Conservation (phyloP, 2,329 filamentous ascomycete genomes). For the Huntiella moniliformis region DNA sequence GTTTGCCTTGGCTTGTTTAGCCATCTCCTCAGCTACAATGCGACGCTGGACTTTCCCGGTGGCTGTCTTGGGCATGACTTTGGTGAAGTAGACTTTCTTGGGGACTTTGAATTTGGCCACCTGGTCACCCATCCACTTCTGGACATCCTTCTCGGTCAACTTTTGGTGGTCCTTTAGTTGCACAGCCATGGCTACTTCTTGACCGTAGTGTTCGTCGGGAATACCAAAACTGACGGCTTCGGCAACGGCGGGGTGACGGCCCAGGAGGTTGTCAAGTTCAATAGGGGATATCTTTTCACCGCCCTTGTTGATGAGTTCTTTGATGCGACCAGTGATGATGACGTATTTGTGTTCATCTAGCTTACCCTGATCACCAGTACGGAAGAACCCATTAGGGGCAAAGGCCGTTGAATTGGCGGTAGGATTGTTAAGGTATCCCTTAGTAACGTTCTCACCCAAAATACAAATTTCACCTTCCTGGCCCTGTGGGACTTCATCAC, state of each 20-base stretch:
- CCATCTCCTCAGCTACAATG: conserved; percentile 73
- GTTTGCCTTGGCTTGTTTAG: conserved; percentile 43
- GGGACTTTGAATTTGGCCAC: conserved; percentile 73
- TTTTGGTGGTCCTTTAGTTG: conserved; percentile 49
- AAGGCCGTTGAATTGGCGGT: conserved; percentile 58
- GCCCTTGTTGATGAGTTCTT: conserved; percentile 81
- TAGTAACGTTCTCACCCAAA: conserved; percentile 63
- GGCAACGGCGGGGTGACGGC: conserved; percentile 50
- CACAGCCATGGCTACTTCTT: conserved; percentile 61
- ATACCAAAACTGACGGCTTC: conserved; percentile 75
- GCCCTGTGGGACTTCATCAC: conserved; percentile 49
- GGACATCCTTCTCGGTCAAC: conserved; percentile 40
- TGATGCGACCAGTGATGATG: conserved; percentile 77
- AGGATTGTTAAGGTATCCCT: conserved; percentile 69
- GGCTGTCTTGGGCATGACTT: conserved; percentile 79
- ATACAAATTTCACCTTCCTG: conserved; percentile 69
- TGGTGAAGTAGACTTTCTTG: conserved; percentile 68
- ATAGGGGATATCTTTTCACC: conserved; percentile 83
- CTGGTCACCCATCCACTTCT: conserved; percentile 47
- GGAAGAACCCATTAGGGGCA: conserved; percentile 61
- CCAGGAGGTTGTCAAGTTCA: conserved; percentile 66
- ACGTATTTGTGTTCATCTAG: conserved; percentile 65
- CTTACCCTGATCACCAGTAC: conserved; percentile 74
- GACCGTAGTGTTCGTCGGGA: conserved; percentile 64
- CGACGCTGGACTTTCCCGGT: conserved; percentile 76